Evolutionary conservation across 148 eudicot species (phyloP), one percentile per base, ranked within the genome.

Genomic region (Agrostemma githago): DNA sequence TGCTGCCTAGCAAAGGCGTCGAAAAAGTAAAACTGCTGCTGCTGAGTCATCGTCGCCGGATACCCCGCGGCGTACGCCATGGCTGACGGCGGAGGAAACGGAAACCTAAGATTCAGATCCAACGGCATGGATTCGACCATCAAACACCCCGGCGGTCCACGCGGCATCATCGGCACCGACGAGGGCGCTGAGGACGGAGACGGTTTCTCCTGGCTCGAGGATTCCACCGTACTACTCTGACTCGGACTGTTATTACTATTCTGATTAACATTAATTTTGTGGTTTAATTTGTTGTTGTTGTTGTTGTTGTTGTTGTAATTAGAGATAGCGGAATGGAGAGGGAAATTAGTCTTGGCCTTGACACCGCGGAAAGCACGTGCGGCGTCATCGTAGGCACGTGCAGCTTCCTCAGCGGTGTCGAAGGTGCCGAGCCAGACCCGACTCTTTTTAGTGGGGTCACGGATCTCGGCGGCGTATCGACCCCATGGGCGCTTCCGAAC

Each of bases 391-490:
- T 91, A 90, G 0, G 92, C 92, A n/a, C 82, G 72, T 5, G 93
- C 96, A 2, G 96, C 96, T 58, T 80, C 84, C 59, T 87, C 90
- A 8, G 92, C 89, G 73, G 96, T 88, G 62, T 90, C 96, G 44
- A 86, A 90, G 0, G 96, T 90, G 0, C 96, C 96, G 3, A 90
- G 74, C 96, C 96, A 90, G 7, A 90, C 96, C 5, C 96, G 89
- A 72, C 84, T 72, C 71, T 85, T 90, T 66, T 84, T 84, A 9
- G 74, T 82, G 0, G 96, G 96, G 46, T 90, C 92, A 0, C 96
- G 75, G 70, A 90, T 90, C 89, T 90, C 96, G 0, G 92, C 90
- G 3, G 96, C 96, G 76, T 87, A 88, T 3, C 92, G 58, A 0
- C 96, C 92, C 96, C 90, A 87, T 5, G 96, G 92, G 71, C 93